A percentile compares a stretch with the other conserved stretches of the same genome.
phyloP scores from a whole-genome alignment of 257 asterid species.

The Primulina huaijiensis region DNA sequence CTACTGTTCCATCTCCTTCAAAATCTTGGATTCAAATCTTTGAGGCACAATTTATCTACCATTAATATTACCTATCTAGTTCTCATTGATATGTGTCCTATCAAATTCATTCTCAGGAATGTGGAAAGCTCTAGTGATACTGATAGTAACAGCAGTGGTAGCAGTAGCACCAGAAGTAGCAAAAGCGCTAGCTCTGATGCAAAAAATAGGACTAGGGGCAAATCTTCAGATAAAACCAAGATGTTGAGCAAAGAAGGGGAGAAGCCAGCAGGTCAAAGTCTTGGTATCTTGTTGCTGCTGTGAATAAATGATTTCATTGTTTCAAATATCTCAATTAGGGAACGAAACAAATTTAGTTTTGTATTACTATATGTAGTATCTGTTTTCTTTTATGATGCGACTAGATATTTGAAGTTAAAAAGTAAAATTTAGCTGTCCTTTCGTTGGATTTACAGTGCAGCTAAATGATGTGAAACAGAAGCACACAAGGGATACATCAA shows the following conservation, averaged over 20 bases:
- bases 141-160: slow-evolving; percentile 42
- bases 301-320: slow-evolving; percentile 7
- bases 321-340: slow-evolving; percentile 4
- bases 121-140: slow-evolving; percentile 67
- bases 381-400: slow-evolving; percentile 11
- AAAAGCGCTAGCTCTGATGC: slow-evolving; percentile 65
- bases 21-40: background rate
- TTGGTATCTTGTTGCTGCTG: slow-evolving; percentile 33
- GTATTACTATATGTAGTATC: slow-evolving; percentile 8
- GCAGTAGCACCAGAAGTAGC: slow-evolving; percentile 34
- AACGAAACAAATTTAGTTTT: slow-evolving; percentile 10
- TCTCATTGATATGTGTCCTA: slow-evolving; percentile 1
- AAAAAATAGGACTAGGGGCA: slow-evolving; percentile 38
- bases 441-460: slow-evolving; percentile 32
- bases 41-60: background rate
- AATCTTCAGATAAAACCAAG: slow-evolving; percentile 36
- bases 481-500: slow-evolving; percentile 31
- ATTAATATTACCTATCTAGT: background rate
- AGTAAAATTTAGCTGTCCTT: slow-evolving; percentile 31
- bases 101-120: slow-evolving; percentile 39
- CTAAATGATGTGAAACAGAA: slow-evolving; percentile 35
- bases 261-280: slow-evolving; percentile 29
- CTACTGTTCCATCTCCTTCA: background rate
- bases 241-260: slow-evolving; percentile 25
- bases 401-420: slow-evolving; percentile 34